Conservation (phyloP, 1,139 yeast species). For the Suhomyces maxii region DNA sequence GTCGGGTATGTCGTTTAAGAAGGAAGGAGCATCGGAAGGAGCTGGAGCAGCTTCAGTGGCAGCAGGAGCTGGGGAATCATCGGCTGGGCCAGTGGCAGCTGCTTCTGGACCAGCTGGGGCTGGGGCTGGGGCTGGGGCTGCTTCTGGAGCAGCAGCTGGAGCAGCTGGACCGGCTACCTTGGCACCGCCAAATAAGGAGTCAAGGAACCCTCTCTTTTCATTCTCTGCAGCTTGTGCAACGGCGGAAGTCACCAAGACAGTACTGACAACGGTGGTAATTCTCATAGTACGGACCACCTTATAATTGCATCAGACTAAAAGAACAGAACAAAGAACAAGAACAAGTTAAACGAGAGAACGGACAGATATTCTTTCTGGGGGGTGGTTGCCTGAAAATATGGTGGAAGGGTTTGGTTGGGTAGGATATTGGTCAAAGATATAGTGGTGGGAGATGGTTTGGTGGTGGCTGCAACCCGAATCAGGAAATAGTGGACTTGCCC, state of each 20-base stretch:
- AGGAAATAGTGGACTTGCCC: slow-evolving; percentile 9
- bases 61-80: slow-evolving; percentile 3
- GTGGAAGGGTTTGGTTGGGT: not conserved
- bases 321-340: slow-evolving; percentile 1
- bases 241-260: slow-evolving; percentile 22
- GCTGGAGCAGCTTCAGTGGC: slow-evolving; percentile 6
- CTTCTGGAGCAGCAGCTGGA: slow-evolving; percentile 11
- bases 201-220: slow-evolving; percentile 20
- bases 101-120: slow-evolving; percentile 8
- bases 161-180: slow-evolving; percentile 11
- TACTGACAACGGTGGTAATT: slow-evolving; percentile 21
- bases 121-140: slow-evolving; percentile 7
- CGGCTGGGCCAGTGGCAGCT: slow-evolving; percentile 7
- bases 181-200: slow-evolving; percentile 13
- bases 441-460: slow-evolving; percentile 9
- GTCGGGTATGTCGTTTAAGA: slow-evolving; percentile 4
- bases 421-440: slow-evolving; percentile 8
- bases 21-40: slow-evolving; percentile 3
- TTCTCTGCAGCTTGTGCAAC: slow-evolving; percentile 18
- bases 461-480: slow-evolving; percentile 5
- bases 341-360: slow-evolving; percentile 12
- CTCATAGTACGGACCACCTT: slow-evolving; percentile 16
- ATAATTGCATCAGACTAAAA: slow-evolving; percentile 13
- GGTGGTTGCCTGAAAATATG: slow-evolving; percentile 2
- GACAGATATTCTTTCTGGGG: slow-evolving; percentile 6